Evolutionary conservation across 2,329 filamentous ascomycete genomes (phyloP).

Genomic region (Phyllosticta capitalensis): DNA sequence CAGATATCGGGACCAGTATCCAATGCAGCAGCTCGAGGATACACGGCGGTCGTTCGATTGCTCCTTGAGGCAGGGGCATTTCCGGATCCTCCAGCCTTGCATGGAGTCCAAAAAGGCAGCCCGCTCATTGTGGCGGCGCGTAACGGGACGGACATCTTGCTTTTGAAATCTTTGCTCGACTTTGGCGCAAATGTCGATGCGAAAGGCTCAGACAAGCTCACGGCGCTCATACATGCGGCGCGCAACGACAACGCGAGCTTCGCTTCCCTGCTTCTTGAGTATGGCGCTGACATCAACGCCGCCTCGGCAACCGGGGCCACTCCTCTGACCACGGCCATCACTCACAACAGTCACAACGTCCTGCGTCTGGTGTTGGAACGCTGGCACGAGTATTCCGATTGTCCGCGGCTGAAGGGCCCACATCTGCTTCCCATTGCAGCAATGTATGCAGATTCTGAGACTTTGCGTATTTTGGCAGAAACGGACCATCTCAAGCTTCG

Average conservation of each 20-base stretch:
- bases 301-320: slow-evolving; percentile 20
- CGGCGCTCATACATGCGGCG: slow-evolving; percentile 24
- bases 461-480: neutral
- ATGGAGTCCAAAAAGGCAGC: slow-evolving; percentile 1
- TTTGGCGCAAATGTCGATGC: slow-evolving; percentile 23
- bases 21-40: slow-evolving; percentile 15
- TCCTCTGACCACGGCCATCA: slow-evolving; percentile 26
- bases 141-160: slow-evolving; percentile 19
- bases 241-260: slow-evolving; percentile 22
- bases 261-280: slow-evolving; percentile 26
- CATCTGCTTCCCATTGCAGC: slow-evolving; percentile 22
- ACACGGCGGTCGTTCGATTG: slow-evolving; percentile 18
- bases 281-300: slow-evolving; percentile 27
- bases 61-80: slow-evolving; percentile 22
- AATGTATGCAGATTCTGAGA: slow-evolving; percentile 15
- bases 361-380: slow-evolving; percentile 26
- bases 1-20: slow-evolving; percentile 16
- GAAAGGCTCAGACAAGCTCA: slow-evolving; percentile 22
- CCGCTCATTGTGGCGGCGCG: slow-evolving; percentile 15
- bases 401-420: slow-evolving; percentile 24
- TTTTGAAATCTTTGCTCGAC: slow-evolving; percentile 24
- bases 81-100: slow-evolving; percentile 20
- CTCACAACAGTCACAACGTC: slow-evolving; percentile 26
- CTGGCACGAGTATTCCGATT: slow-evolving; percentile 26
- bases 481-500: neutral